phyloP scores from a whole-genome alignment of 2,329 filamentous ascomycete species.

The Cladosporium sp. region DNA sequence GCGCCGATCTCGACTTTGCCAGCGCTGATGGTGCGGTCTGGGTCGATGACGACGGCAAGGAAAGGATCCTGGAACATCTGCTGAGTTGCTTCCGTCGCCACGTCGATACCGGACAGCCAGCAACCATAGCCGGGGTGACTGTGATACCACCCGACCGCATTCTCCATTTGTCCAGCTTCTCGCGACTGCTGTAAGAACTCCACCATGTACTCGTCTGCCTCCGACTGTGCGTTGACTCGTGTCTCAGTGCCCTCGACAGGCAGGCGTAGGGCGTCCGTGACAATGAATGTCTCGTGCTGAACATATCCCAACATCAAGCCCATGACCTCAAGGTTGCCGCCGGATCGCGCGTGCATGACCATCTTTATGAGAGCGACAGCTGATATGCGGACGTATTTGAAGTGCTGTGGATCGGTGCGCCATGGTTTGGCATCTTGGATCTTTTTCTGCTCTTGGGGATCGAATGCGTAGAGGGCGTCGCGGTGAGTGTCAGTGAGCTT shows the following conservation, averaged over 20 bases:
- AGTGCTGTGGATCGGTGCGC: constrained; percentile 78
- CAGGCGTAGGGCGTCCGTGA: constrained; percentile 90
- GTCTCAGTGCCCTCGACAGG: constrained; percentile 99
- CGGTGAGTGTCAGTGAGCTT: constrained; percentile 81
- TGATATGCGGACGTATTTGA: constrained; percentile 90
- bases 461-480: constrained; percentile 89
- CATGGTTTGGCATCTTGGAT: constrained; percentile 71
- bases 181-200: constrained; percentile 77
- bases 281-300: constrained; percentile 79
- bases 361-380: constrained; percentile 95
- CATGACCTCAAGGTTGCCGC: constrained; percentile 92
- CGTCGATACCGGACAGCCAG: constrained; percentile 96
- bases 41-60: constrained; percentile 93
- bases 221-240: constrained; percentile 90
- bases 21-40: constrained; percentile 89
- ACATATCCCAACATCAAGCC: constrained; percentile 97
- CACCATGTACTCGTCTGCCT: constrained; percentile 97
- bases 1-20: constrained; percentile 97
- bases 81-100: constrained; percentile 81
- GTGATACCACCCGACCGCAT: constrained; percentile 97
- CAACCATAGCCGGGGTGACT: constrained; percentile 97
- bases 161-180: constrained; percentile 78
- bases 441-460: constrained; percentile 66
- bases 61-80: constrained; percentile 88
- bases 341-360: constrained; percentile 98